phyloP scores from a whole-genome alignment of 140 eudicot species.

The Senecio squalidus region DNA sequence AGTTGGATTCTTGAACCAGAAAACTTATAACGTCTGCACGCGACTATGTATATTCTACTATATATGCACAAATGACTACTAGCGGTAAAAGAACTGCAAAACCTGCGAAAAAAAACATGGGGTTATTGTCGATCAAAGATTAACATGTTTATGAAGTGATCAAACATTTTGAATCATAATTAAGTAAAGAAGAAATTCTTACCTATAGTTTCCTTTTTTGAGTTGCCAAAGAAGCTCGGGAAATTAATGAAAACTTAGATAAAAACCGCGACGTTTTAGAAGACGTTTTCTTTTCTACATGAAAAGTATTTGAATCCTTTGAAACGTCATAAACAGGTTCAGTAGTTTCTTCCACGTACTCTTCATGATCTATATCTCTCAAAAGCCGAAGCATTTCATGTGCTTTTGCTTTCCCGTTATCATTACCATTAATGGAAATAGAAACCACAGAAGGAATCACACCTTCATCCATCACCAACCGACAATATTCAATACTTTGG shows the following conservation, averaged over 20 bases:
- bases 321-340: conserved; percentile 21
- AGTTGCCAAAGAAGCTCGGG: conserved; percentile 17
- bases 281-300: conserved; percentile 30
- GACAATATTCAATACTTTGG: conserved; percentile 55
- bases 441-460: conserved; percentile 44
- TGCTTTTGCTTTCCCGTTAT: conserved; percentile 54
- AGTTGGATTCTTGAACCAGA: conserved; percentile 19
- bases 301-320: conserved; percentile 4
- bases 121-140: not conserved
- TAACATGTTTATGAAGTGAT: not conserved
- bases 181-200: not conserved
- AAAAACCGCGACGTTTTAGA: conserved; percentile 26
- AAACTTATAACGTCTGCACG: not conserved
- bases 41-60: conserved; percentile 11
- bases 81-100: conserved; percentile 13
- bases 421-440: conserved; percentile 53
- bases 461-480: conserved; percentile 78
- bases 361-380: conserved; percentile 30
- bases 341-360: conserved; percentile 17
- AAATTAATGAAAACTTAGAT: conserved; percentile 20
- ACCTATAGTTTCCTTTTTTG: conserved; percentile 25
- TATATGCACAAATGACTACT: conserved; percentile 21
- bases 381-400: conserved; percentile 58
- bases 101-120: conserved; percentile 12
- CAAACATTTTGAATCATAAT: not conserved